Base-by-base conservation (phyloP, 148 eudicot species). In the Spergularia marina region DNA sequence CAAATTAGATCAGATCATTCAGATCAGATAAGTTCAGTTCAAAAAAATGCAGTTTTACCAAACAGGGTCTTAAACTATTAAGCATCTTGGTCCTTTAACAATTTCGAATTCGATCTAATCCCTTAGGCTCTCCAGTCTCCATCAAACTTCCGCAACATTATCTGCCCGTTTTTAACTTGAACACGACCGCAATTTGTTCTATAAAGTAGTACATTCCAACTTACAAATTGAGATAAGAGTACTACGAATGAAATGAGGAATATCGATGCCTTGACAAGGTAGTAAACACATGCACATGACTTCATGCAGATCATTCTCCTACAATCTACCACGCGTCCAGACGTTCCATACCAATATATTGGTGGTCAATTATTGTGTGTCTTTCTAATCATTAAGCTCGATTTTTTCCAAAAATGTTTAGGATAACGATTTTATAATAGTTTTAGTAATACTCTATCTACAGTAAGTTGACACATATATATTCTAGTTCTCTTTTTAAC, bases 261-360 rank as follows among this genome's bases (percentile, higher is more conserved):
- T 71, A 40, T 34, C 11, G 15, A 49, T 64, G 62, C 4, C 64
- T 75, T 65, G 60, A 40, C 6, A 74, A 56, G 41, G 60, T 64
- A 18, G 65, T 40, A 65, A 67, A 63, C 18, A 12, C 21, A 49
- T 14, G 80, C 80, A 77, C 80, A 77, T 71, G 74, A 61, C 15
- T 63, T 36, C 80, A 63, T 71, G 75, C 75, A 71, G 71, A 70
- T 13, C 75, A 10, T 34, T 40, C 53, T 36, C 17, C 55, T 6
- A 63, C 0, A 40, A 53, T 8, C 70, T 12, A 75, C 44, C 80
- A 77, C 80, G 80, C 80, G 75, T 77, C 80, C 59, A 39, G 49
- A 44, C 1, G 8, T 41, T 4, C 8, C 10, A 62, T 17, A 71
- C 14, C 14, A 70, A 77, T 64, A 53, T 39, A 70, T 62, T 12